These are phyloP conservation scores for Rhizopogon salebrosus DNA, from an alignment of 768 basidiomycete species.

Conservation along the genomic window DNA sequence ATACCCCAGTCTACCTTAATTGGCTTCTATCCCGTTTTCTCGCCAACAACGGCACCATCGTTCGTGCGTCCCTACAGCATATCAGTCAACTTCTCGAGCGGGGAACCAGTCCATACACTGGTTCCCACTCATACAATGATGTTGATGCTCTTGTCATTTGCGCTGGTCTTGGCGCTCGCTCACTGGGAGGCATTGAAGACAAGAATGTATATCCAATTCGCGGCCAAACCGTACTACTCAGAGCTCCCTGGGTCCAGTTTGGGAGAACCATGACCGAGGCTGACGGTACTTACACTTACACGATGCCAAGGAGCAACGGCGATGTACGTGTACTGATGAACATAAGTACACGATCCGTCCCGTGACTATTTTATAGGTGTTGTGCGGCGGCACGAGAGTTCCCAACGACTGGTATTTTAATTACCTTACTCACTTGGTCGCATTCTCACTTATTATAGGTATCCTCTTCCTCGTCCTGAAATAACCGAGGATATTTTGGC, in stretches of 20 bases:
- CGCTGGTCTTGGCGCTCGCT: slow-evolving; percentile 56
- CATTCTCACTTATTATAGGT: slow-evolving; percentile 33
- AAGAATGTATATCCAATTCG: slow-evolving; percentile 41
- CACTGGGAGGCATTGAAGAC: slow-evolving; percentile 49
- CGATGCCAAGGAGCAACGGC: slow-evolving; percentile 33
- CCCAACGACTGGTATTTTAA: slow-evolving; percentile 53
- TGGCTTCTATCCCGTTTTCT: slow-evolving; percentile 61
- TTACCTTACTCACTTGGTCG: not conserved
- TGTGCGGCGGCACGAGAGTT: slow-evolving; percentile 58
- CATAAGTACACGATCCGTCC: not conserved
- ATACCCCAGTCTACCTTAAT: slow-evolving; percentile 55
- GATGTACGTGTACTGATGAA: slow-evolving; percentile 30
- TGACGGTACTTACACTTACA: slow-evolving; percentile 29
- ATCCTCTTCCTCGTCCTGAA: slow-evolving; percentile 58
- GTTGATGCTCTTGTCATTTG: slow-evolving; percentile 63
- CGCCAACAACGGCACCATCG: slow-evolving; percentile 52
- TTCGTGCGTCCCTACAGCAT: slow-evolving; percentile 61
- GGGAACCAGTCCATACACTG: slow-evolving; percentile 3
- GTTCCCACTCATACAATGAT: not conserved
- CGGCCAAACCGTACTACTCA: slow-evolving; percentile 40
- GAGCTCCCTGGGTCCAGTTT: slow-evolving; percentile 44
- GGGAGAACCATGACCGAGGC: slow-evolving; percentile 26
- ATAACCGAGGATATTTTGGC: slow-evolving; percentile 56
- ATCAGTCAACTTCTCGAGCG: slow-evolving; percentile 47
- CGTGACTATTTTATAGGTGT: slow-evolving; percentile 26